Conservation (phyloP, 2,329 filamentous ascomycete species). For the Sclerotinia sclerotiorum region DNA sequence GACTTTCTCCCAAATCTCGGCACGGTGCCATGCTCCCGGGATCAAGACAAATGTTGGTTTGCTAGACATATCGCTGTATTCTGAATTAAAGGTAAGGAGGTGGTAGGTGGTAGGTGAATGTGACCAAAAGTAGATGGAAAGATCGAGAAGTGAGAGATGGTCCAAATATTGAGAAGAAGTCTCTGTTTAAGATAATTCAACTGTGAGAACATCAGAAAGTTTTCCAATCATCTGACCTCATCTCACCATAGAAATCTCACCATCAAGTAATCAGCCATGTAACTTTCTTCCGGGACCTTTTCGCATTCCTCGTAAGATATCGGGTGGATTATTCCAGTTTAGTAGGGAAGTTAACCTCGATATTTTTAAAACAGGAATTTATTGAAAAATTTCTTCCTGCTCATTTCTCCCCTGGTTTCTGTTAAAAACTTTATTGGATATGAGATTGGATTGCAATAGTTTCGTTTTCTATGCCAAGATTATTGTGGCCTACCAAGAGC, state of each 20-base stretch:
- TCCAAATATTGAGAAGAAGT: too few relatives aligned
- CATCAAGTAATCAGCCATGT: not conserved
- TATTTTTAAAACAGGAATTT: too few relatives aligned
- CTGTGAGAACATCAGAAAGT: rapidly evolving
- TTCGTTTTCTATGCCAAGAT: too few relatives aligned
- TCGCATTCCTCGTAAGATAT: conserved; percentile 7
- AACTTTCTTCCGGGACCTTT: not conserved
- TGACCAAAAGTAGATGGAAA: too few relatives aligned
- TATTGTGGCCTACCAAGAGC: too few relatives aligned
- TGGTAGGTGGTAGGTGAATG: not conserved
- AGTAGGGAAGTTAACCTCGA: not conserved
- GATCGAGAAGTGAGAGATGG: not conserved
- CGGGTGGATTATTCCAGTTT: not conserved
- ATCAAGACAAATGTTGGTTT: conserved; percentile 48
- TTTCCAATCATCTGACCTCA: not conserved
- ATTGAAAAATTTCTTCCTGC: too few relatives aligned
- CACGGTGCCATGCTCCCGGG: conserved; percentile 50
- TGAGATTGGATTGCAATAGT: not conserved
- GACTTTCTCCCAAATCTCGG: conserved; percentile 43
- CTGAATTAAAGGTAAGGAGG: not conserved
- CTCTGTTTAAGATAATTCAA: not conserved
- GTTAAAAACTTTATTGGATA: not conserved
- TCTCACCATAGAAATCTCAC: not conserved
- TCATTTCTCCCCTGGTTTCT: not conserved
- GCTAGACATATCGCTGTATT: conserved; percentile 21